Evolutionary conservation across 139 green algal genomes (phyloP).

Genomic region (Chlorella sp.): DNA sequence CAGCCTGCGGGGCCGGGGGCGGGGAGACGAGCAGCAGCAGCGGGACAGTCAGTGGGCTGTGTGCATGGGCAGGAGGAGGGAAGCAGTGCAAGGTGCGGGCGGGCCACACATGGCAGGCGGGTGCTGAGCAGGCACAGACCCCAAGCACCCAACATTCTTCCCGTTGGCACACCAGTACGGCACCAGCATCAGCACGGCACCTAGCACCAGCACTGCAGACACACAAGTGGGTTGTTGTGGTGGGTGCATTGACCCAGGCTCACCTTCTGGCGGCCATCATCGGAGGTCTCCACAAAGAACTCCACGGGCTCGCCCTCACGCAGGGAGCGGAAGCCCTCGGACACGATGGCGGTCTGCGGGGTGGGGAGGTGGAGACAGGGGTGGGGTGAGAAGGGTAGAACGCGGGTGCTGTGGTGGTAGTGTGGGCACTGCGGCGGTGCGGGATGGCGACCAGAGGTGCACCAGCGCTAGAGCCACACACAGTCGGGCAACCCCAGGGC

Average conservation of each 20-base stretch:
- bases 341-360: slow-evolving; percentile 69
- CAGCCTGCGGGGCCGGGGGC: not conserved
- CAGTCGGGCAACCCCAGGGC: not conserved
- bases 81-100: too few species aligned
- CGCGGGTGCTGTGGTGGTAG: not conserved
- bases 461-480: not conserved
- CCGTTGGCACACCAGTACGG: too few species aligned
- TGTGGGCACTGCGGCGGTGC: too few species aligned
- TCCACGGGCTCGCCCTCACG: slow-evolving; percentile 79
- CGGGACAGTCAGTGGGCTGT: not conserved
- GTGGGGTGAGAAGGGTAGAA: not conserved
- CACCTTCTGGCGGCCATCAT: slow-evolving; percentile 69
- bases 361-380: not conserved
- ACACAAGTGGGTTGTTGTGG: too few species aligned
- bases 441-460: not conserved
- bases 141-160: too few species aligned
- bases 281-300: slow-evolving; percentile 65
- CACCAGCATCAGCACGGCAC: too few species aligned
- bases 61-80: too few species aligned
- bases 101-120: too few species aligned
- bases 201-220: too few species aligned
- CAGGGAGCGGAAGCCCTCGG: slow-evolving; percentile 83
- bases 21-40: not conserved
- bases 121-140: too few species aligned
- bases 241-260: not conserved